Conservation (phyloP, 768 basidiomycete genomes). For the Tulasnella sp. region DNA sequence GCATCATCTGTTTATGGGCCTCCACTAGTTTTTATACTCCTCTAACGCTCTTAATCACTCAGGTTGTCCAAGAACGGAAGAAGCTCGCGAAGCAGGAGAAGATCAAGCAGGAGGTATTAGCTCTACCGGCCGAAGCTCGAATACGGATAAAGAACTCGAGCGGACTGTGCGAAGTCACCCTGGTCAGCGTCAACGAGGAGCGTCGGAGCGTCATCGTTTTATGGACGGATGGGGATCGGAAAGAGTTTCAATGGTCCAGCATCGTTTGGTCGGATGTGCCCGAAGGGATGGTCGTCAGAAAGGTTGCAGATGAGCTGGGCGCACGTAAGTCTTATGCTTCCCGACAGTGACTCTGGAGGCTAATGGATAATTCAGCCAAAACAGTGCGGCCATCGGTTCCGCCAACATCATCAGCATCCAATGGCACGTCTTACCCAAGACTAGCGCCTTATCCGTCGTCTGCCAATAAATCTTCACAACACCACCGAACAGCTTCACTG, state of each 20-base stretch:
- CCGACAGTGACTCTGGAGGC: too few relatives aligned
- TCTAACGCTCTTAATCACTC: too few relatives aligned
- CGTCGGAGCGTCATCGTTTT: slow-evolving; percentile 63
- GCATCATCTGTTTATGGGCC: slow-evolving; percentile 21
- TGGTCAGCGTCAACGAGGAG: slow-evolving; percentile 60
- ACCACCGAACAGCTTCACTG: too few relatives aligned
- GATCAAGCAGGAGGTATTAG: slow-evolving; percentile 56
- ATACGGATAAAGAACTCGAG: slow-evolving; percentile 78
- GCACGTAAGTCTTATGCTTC: background rate
- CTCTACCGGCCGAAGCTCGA: slow-evolving; percentile 55
- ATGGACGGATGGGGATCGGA: slow-evolving; percentile 33
- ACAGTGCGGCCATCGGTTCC: too few relatives aligned
- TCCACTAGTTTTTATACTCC: too few relatives aligned
- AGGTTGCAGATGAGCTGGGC: slow-evolving; percentile 3
- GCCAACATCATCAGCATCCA: too few relatives aligned
- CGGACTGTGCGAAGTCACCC: slow-evolving; percentile 77
- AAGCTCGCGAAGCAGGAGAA: slow-evolving; percentile 64
- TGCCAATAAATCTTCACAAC: too few relatives aligned
- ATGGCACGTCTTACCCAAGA: too few relatives aligned
- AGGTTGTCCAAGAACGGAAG: slow-evolving; percentile 68
- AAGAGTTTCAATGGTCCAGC: slow-evolving; percentile 13
- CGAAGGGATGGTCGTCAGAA: slow-evolving; percentile 1
- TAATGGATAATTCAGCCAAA: too few relatives aligned
- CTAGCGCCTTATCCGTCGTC: too few relatives aligned
- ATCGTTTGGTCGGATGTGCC: slow-evolving; percentile 13